These are phyloP conservation scores for Fusarium nisikadoi DNA, from an alignment of 2,329 filamentous ascomycete genomes.

Conservation along the genomic window DNA sequence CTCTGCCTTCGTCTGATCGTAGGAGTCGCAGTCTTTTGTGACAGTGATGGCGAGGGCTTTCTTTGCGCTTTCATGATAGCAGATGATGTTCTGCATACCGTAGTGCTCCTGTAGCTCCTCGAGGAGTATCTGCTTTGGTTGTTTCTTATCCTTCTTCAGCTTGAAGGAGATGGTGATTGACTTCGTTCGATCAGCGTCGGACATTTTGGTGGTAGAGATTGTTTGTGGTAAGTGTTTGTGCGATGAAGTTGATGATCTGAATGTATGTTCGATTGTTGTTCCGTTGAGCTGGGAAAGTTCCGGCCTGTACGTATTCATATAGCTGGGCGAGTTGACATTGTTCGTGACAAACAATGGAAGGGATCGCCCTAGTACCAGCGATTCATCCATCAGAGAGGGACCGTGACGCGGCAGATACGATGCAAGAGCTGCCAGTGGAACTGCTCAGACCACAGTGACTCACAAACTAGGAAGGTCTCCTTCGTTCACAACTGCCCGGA, in stretches of 20 bases:
- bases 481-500: background rate
- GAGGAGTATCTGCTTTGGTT: background rate
- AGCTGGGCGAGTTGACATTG: background rate
- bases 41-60: background rate
- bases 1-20: background rate
- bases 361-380: fast-evolving
- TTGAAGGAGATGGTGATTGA: background rate
- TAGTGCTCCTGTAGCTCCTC: background rate
- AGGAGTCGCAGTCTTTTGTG: background rate
- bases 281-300: background rate
- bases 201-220: background rate
- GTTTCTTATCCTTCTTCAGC: background rate
- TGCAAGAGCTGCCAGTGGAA: background rate
- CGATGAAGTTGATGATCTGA: background rate
- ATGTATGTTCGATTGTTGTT: background rate
- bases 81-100: background rate
- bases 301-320: background rate
- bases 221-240: background rate
- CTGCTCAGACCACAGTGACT: fast-evolving
- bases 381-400: too few species aligned
- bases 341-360: fast-evolving
- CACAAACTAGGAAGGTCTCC: background rate
- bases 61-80: too few species aligned
- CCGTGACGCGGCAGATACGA: too few species aligned
- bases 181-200: background rate